Percentiles rank a stretch among this genome's conserved stretches.
Evolutionary conservation across 2,329 filamentous ascomycete species (phyloP).

Genomic region (Alternaria sp.): DNA sequence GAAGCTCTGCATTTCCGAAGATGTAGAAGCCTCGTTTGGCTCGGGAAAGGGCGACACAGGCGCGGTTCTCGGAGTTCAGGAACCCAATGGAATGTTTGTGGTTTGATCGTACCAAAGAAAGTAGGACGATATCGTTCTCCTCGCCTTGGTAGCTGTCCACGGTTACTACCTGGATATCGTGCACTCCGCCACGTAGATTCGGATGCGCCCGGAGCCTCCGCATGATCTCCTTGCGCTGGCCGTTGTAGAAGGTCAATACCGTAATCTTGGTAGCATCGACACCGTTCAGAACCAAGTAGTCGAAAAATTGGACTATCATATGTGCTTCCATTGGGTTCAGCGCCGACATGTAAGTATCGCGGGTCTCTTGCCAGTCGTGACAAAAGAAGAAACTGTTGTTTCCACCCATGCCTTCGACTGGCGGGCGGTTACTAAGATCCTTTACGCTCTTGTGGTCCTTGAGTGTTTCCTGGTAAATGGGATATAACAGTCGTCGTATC

Average conservation of each 20-base stretch:
- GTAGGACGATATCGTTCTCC: constrained; percentile 82
- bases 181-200: constrained; percentile 46
- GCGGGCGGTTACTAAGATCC: constrained; percentile 54
- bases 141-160: constrained; percentile 89
- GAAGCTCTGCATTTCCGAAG: constrained; percentile 75
- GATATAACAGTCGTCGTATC: constrained; percentile 66
- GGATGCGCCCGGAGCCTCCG: constrained; percentile 55
- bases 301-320: constrained; percentile 77
- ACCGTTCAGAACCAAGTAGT: constrained; percentile 76
- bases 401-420: constrained; percentile 69
- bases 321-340: constrained; percentile 75
- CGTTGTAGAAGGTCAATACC: constrained; percentile 86
- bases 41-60: constrained; percentile 71
- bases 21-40: constrained; percentile 83
- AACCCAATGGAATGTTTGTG: constrained; percentile 71
- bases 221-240: constrained; percentile 74
- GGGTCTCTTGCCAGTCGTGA: constrained; percentile 71
- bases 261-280: constrained; percentile 71
- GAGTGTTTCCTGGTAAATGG: constrained; percentile 66
- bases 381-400: constrained; percentile 68
- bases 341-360: constrained; percentile 70
- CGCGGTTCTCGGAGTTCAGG: constrained; percentile 69
- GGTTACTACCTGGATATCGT: constrained; percentile 70
- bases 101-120: constrained; percentile 82
- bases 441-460: constrained; percentile 67